Evolutionary conservation across 1,284 basidiomycete species (phyloP), one percentile per base, ranked within the genome.

Genomic region (Cryptococcus sp.): DNA sequence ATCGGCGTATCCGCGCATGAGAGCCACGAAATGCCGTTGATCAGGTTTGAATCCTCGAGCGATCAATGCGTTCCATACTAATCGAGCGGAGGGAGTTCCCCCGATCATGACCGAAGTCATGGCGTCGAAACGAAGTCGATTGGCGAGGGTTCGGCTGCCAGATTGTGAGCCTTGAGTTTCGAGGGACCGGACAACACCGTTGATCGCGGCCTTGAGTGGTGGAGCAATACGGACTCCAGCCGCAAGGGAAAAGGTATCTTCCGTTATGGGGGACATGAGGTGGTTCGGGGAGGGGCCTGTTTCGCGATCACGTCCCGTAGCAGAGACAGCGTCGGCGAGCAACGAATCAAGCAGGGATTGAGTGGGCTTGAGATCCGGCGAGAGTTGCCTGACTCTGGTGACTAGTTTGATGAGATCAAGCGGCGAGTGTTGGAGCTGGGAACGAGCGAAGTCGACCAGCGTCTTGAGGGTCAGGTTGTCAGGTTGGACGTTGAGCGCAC

Each of bases 1-100:
- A 11, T 65, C 56, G 13, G 66, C 64, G 49, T 76, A 77, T 13
- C 71, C 74, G 20, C 63, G 50, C 54, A 78, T 64, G 3, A 78
- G 61, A 5, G 70, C 65, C 7, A 67, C 49, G 48, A 75, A 62
- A 58, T 78, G 72, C 10, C 51, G 46, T 15, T 62, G 48, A 17
- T 62, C 57, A 5, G 73, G 73, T 23, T 64, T 61, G 55, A 62
- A 77, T 10, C 76, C 76, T 42, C 69, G 57, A 16, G 63, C 60
- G 30, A 74, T 55, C 27, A 75, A 58, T 8, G 66, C 47, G 47
- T 67, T 62, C 73, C 74, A 78, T 0, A 74, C 64, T 1, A 58
- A 47, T 17, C 62, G 55, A 23, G 65, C 65, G 7, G 69, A 61
- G 1, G 67, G 67, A 8, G 63, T 19, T 30, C 61, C 57, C 5